Evolutionary conservation across 805 yeast species (phyloP), one percentile per base, ranked within the genome.

Genomic region (Saccharomycopsis capsularis): DNA sequence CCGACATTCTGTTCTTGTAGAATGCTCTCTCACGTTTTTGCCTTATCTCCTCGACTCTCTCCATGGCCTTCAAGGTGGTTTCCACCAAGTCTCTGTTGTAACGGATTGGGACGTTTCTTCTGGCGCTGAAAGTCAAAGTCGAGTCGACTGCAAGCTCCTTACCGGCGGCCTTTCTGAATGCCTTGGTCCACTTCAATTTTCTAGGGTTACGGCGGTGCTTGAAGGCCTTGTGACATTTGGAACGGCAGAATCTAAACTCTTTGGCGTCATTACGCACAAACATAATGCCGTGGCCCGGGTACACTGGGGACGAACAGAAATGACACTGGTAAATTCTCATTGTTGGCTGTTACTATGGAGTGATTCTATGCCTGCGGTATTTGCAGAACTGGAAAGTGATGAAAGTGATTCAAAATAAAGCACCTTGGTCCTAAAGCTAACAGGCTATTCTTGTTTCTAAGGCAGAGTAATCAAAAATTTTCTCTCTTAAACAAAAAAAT

Each of bases 1-100:
- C 97, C 69, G 85, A 87, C 99, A 93, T 93, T 81, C 99, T 85
- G 74, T 90, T 89, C 88, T 90, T 91, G 75, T 87, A 93, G 89
- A 93, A 93, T 15, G 98, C 97, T 65, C 95, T 79, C 70, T 93
- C 99, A 74, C 99, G 84, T 76, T 82, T 89, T 66, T 78, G 83
- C 75, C 99, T 82, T 67, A 93, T 93, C 71, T 88, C 95, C 68
- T 93, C 97, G 55, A 93, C 84, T 72, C 97, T 82, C 48, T 85
- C 75, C 99, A 93, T 93, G 41, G 96, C 97, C 71, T 78, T 83
- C 68, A 93, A 76, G 16, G 99, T 93, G 44, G 95, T 86, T 50
- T 93, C 84, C 36, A 93, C 98, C 53, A 93, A 76, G 62, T 93
- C 97, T 74, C 99, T 81, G 73, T 93, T 91, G 70, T 93, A 93